Evolutionary conservation across 495 filamentous ascomycete genomes (phyloP), one percentile per base, ranked within the genome.

Genomic region (Parachaetomium inaequale): DNA sequence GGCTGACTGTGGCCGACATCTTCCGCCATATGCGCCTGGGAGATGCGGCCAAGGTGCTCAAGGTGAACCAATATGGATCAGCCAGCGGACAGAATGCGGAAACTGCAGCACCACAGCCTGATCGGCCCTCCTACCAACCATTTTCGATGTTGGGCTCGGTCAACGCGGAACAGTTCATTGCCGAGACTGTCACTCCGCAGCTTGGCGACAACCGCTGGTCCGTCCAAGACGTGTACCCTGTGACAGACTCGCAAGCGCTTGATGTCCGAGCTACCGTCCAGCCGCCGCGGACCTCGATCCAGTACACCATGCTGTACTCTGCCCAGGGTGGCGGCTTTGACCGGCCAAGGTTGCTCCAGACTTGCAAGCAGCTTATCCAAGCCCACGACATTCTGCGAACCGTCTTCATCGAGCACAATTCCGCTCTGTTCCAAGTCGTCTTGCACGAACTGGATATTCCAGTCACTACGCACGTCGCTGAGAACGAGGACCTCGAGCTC

Each of bases 301-400:
- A 75, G 14, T 80, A 79, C 51, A 75, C 76, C 46, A 46, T 74
- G 10, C 69, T 80, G 62, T 71, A 75, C 57, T 71, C 43, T 3
- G 60, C 75, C 40, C 59, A 70, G 12, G 70, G n/a, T n/a, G n/a
- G 64, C 8, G 31, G 38, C 0, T 42, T 79, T 15, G 63, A 77
- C 58, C 67, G 69, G 23, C 57, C 46, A 7, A 61, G 55, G 8
- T 68, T 79, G 4, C 64, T 72, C 56, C 34, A 32, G 5, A 72
- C 71, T 11, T 79, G 75, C 60, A 67, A 68, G 8, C 66, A 77
- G 0, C 72, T 86, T 3, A 76, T 84, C 26, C 76, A 80, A 19
- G 76, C 78, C 2, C 87, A 86, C 66, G 87, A 89, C 53, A 86
- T 90, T 26, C 74, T 92, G 2, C 83, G 87, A 7, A 89, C 88